Percentiles rank a stretch among this genome's conserved stretches.
Evolutionary conservation across 306 rosid genomes (phyloP).

Genomic region (Calophaca sinica): DNA sequence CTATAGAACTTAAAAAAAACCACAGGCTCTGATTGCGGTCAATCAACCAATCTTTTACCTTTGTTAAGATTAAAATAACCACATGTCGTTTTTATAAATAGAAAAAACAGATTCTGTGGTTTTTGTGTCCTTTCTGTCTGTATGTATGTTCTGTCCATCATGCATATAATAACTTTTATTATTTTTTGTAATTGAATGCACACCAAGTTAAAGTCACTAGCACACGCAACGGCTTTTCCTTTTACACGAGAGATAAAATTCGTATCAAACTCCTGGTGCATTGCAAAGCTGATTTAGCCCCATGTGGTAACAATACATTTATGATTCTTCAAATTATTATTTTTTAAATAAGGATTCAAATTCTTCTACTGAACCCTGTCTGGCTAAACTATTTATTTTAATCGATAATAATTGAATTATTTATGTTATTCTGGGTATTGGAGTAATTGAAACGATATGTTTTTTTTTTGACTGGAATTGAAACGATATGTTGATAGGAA

Average conservation of each 20-base stretch:
- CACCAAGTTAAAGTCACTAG: not conserved
- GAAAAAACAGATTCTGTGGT: constrained; percentile 7
- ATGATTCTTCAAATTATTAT: not conserved
- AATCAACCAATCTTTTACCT: constrained; percentile 31
- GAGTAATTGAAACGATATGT: too few species aligned
- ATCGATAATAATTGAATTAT: too few species aligned
- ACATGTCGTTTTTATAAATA: constrained; percentile 23
- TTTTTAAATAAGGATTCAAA: not conserved
- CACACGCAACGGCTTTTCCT: constrained; percentile 40
- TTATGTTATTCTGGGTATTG: too few species aligned
- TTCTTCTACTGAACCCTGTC: too few species aligned
- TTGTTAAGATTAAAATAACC: constrained; percentile 36
- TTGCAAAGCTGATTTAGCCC: constrained; percentile 32
- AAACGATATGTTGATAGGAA: too few species aligned
- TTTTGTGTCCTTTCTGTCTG: constrained; percentile 12
- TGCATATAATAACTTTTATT: not conserved
- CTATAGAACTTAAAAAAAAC: not conserved
- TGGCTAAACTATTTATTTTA: too few species aligned
- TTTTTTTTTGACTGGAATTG: too few species aligned
- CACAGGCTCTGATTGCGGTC: constrained; percentile 20
- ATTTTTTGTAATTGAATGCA: not conserved
- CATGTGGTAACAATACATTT: not conserved
- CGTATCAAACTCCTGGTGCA: constrained; percentile 20
- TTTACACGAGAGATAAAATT: not conserved
- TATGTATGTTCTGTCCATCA: not conserved